Percentiles rank a stretch among this genome's conserved stretches.
phyloP scores from a whole-genome alignment of 1,284 basidiomycete species.

The Ustilago trichophora region DNA sequence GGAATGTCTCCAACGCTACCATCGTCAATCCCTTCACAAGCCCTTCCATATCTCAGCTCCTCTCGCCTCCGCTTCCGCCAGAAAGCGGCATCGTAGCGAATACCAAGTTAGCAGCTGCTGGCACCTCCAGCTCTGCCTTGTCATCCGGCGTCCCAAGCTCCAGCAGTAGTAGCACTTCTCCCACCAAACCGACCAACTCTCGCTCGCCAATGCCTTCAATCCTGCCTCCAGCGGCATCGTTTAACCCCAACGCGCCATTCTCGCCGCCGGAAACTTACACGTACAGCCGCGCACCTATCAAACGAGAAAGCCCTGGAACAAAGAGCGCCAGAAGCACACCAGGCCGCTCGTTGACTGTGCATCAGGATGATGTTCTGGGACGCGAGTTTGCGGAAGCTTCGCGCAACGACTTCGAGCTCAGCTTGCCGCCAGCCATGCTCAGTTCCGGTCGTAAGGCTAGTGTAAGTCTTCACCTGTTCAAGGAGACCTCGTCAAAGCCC shows the following conservation, averaged over 20 bases:
- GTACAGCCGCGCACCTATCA: slow-evolving; percentile 23
- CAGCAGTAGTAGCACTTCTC: slow-evolving; percentile 5
- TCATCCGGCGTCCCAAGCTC: background rate
- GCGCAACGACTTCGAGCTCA: slow-evolving; percentile 37
- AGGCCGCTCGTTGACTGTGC: slow-evolving; percentile 24
- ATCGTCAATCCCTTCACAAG: slow-evolving; percentile 29
- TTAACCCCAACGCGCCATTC: slow-evolving; percentile 24
- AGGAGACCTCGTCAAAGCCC: slow-evolving; percentile 49
- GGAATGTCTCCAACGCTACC: slow-evolving; percentile 16
- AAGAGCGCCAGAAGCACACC: slow-evolving; percentile 50
- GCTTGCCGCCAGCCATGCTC: slow-evolving; percentile 50
- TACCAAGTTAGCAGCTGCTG: background rate
- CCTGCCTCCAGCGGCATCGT: slow-evolving; percentile 3
- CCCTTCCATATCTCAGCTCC: slow-evolving; percentile 38
- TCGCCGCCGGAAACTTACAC: slow-evolving; percentile 41
- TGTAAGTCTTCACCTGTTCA: slow-evolving; percentile 60
- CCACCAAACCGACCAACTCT: slow-evolving; percentile 8
- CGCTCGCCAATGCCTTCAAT: slow-evolving; percentile 3
- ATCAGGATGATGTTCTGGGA: slow-evolving; percentile 19
- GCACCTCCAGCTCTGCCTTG: background rate
- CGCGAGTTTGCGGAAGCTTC: slow-evolving; percentile 23
- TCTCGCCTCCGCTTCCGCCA: slow-evolving; percentile 22
- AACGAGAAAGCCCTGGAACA: slow-evolving; percentile 33
- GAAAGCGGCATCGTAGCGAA: too few relatives aligned
- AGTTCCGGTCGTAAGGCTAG: slow-evolving; percentile 59